These are phyloP conservation scores for Fusarium virguliforme DNA, from an alignment of 2,329 filamentous ascomycete genomes.

Conservation along the genomic window DNA sequence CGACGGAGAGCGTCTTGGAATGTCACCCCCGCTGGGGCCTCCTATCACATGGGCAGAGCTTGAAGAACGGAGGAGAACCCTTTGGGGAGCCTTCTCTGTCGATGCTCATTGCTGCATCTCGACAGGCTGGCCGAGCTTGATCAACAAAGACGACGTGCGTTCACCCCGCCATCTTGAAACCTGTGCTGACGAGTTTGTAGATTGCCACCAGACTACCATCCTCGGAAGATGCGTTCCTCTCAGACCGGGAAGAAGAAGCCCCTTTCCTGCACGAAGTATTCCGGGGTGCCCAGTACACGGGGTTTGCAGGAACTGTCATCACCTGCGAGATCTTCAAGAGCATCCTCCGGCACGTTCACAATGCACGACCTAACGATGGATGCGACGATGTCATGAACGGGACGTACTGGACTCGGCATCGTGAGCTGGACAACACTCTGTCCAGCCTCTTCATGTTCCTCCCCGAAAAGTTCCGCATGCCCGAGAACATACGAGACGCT, in stretches of 20 bases:
- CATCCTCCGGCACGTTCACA: conserved; percentile 86
- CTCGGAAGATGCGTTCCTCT: conserved; percentile 82
- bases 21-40: conserved; percentile 82
- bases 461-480: conserved; percentile 81
- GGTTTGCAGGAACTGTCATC: conserved; percentile 81
- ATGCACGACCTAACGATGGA: conserved; percentile 77
- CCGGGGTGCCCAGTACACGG: conserved; percentile 74
- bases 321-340: conserved; percentile 85
- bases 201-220: conserved; percentile 85
- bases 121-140: conserved; percentile 89
- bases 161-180: not conserved
- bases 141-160: conserved; percentile 79
- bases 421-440: conserved; percentile 84
- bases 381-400: conserved; percentile 83
- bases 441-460: conserved; percentile 85
- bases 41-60: conserved; percentile 85
- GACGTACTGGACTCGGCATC: conserved; percentile 88
- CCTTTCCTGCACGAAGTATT: conserved; percentile 77
- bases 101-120: conserved; percentile 91
- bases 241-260: conserved; percentile 74
- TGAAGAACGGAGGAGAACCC: conserved; percentile 83
- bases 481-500: conserved; percentile 76
- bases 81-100: conserved; percentile 88
- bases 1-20: conserved; percentile 75
- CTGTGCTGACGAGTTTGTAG: conserved; percentile 54